Evolutionary conservation across 257 asterid genomes (phyloP).

Genomic region (Solanum pimpinellifolium): DNA sequence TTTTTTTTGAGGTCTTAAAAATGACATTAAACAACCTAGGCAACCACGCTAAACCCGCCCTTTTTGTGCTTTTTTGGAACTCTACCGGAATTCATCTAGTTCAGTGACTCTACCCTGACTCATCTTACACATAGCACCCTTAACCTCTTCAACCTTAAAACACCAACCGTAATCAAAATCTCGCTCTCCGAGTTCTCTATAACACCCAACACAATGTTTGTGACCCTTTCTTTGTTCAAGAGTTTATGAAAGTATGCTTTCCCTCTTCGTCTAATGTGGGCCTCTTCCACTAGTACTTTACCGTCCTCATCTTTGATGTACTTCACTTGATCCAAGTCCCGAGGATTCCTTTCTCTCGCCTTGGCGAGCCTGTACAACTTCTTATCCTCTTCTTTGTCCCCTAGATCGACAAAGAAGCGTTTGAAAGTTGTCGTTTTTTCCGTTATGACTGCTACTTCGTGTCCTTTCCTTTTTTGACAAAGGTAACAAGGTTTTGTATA

Average conservation of each 20-base stretch:
- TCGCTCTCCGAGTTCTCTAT: not conserved
- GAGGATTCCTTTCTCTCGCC: not conserved
- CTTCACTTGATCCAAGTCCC: not conserved
- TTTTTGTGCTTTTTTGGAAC: not conserved
- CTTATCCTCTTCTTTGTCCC: not conserved
- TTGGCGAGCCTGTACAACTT: not conserved
- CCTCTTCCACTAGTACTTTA: not conserved
- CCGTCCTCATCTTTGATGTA: not conserved
- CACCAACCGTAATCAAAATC: not conserved
- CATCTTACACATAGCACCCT: not conserved
- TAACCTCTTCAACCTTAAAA: not conserved
- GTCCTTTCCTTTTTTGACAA: not conserved
- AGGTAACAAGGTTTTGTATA: no score
- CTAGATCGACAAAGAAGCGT: not conserved
- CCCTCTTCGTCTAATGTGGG: not conserved
- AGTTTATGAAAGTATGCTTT: not conserved
- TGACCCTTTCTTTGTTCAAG: not conserved
- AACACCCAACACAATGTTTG: not conserved
- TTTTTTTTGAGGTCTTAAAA: not conserved
- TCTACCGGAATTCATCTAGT: not conserved
- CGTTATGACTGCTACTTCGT: not conserved
- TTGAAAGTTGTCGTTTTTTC: not conserved
- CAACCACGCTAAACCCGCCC: not conserved
- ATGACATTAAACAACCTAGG: not conserved
- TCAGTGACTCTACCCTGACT: not conserved